Conservation (phyloP, 345 rosid species). For the Pelargonium nanum region DNA sequence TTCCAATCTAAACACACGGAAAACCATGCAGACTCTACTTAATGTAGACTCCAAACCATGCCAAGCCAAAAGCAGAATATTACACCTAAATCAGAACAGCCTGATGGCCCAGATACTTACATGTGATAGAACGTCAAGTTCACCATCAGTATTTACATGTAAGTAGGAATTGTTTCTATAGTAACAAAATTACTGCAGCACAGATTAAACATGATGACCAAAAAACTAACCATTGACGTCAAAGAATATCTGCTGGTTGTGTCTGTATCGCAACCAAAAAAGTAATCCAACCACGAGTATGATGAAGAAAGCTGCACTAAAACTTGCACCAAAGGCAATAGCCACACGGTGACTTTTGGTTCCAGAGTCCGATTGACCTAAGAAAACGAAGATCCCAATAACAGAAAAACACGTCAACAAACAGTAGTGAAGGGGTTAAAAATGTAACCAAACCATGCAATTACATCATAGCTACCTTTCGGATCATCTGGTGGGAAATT, state of each 20-base stretch:
- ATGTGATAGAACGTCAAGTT: background rate
- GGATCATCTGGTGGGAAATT: conserved; percentile 71
- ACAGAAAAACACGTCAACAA: conserved; percentile 9
- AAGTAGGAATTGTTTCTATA: background rate
- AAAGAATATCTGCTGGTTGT: conserved; percentile 88
- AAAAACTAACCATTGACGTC: conserved; percentile 78
- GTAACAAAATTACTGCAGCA: background rate
- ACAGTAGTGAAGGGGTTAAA: too few relatives aligned
- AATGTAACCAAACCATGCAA: background rate
- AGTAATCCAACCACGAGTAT: conserved; percentile 44
- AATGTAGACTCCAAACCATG: too few relatives aligned
- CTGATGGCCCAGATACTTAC: background rate
- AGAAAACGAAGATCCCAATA: conserved; percentile 9
- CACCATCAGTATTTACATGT: background rate
- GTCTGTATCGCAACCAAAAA: conserved; percentile 87
- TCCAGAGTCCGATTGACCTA: conserved; percentile 49
- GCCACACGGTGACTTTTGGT: conserved; percentile 53
- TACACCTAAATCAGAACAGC: background rate
- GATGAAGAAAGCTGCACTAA: conserved; percentile 59
- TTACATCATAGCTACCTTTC: conserved; percentile 27
- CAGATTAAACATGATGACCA: background rate
- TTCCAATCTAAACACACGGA: too few relatives aligned
- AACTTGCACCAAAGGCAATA: conserved; percentile 78
- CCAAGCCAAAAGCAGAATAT: background rate
- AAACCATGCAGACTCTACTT: too few relatives aligned